Percentiles rank a stretch among this genome's conserved stretches.
These are phyloP conservation scores for Fusarium marasasianum DNA, from an alignment of 2,329 filamentous ascomycete genomes.

Conservation along the genomic window DNA sequence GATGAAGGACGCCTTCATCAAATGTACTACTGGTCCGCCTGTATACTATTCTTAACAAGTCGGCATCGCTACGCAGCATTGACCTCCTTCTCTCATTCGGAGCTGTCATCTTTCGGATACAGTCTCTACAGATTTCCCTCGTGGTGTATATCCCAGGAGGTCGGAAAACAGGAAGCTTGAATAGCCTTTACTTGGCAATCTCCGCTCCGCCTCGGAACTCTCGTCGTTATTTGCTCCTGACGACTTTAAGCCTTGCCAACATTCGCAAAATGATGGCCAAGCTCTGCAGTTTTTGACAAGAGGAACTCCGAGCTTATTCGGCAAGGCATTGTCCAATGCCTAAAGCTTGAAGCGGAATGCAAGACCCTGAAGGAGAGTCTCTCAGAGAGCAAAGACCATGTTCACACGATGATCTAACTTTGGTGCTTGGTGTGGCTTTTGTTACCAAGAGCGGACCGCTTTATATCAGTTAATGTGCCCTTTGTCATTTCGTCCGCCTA, in stretches of 20 bases:
- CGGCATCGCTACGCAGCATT: no score
- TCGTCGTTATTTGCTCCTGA: not conserved
- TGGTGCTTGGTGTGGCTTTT: not conserved
- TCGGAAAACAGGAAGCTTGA: no score
- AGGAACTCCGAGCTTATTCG: not conserved
- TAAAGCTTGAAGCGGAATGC: not conserved
- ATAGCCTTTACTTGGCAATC: no score
- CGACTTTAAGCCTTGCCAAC: not conserved
- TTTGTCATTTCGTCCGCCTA: not conserved
- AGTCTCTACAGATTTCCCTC: no score
- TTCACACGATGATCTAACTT: not conserved
- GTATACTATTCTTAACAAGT: no score
- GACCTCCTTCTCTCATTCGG: no score
- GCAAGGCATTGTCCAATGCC: not conserved
- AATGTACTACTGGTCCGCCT: no score
- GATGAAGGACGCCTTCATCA: no score
- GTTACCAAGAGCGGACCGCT: not conserved
- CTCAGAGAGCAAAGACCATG: accelerated
- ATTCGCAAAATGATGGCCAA: not conserved
- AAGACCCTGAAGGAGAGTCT: accelerated
- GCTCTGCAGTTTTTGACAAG: not conserved
- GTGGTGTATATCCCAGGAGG: no score
- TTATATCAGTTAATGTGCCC: not conserved
- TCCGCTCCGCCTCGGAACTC: no score
- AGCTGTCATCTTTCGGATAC: no score